Percentiles rank a stretch among this genome's conserved stretches.
Conservation (phyloP, 352 stramenopile species). For the Phytophthora podocarpi region DNA sequence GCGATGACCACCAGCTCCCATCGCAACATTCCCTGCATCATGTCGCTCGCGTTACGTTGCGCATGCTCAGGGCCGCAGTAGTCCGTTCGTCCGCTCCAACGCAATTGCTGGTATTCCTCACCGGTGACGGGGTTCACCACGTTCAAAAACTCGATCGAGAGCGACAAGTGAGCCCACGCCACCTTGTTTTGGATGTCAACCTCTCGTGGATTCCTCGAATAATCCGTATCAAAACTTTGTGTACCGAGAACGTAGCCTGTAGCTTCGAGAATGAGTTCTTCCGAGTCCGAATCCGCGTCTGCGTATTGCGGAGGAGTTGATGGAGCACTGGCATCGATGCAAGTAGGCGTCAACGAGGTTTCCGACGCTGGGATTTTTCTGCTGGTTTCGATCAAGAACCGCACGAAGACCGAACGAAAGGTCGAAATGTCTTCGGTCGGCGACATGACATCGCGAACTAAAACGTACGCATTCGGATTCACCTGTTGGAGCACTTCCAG, state of each 20-base stretch:
- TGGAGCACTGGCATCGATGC: slow-evolving; percentile 22
- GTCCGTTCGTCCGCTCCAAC: slow-evolving; percentile 44
- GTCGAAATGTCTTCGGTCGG: slow-evolving; percentile 27
- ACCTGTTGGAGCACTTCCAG: slow-evolving; percentile 44
- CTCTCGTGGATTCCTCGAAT: slow-evolving; percentile 6
- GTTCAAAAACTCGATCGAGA: slow-evolving; percentile 48
- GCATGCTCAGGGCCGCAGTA: slow-evolving; percentile 44
- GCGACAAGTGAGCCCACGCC: slow-evolving; percentile 44
- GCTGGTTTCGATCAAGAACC: slow-evolving; percentile 42
- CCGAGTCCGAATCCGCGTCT: slow-evolving; percentile 10
- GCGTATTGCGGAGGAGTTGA: slow-evolving; percentile 10
- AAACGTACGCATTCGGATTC: slow-evolving; percentile 37
- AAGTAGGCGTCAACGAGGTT: not conserved
- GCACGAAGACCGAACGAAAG: slow-evolving; percentile 48
- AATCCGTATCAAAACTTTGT: slow-evolving; percentile 42
- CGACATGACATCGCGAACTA: slow-evolving; percentile 42
- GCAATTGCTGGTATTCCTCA: slow-evolving; percentile 35
- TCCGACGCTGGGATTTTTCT: slow-evolving; percentile 13
- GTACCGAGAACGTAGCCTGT: slow-evolving; percentile 45
- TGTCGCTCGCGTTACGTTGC: slow-evolving; percentile 42
- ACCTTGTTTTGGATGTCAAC: slow-evolving; percentile 27
- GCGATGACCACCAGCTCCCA: slow-evolving; percentile 46
- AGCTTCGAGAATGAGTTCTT: slow-evolving; percentile 20
- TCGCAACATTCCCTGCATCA: slow-evolving; percentile 39
- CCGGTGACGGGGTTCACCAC: slow-evolving; percentile 33